Conservation (phyloP, 768 basidiomycete genomes). For the Pulveroboletus sp. region DNA sequence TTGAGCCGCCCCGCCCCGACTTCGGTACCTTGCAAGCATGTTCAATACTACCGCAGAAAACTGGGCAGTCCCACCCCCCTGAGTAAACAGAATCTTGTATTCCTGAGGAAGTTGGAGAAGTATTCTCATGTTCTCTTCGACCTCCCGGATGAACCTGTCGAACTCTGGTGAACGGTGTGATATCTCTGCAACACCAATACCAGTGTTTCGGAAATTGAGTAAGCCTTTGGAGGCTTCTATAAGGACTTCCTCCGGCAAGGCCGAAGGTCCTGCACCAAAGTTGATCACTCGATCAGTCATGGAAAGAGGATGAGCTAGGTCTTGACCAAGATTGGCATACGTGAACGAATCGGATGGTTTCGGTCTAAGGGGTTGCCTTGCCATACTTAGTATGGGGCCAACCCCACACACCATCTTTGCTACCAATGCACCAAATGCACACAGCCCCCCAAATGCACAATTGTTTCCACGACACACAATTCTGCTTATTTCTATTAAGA, state of each 20-base stretch:
- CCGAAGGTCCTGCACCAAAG: constrained; percentile 93
- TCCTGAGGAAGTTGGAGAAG: constrained; percentile 80
- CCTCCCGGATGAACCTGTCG: constrained; percentile 55
- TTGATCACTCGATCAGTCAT: constrained; percentile 61
- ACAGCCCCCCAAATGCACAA: no score
- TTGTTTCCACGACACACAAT: no score
- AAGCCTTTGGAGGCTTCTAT: constrained; percentile 77
- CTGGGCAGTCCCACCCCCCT: constrained; percentile 90
- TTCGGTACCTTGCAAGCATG: constrained; percentile 79
- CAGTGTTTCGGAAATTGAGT: constrained; percentile 86
- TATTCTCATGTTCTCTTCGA: constrained; percentile 63
- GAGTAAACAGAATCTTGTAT: constrained; percentile 86
- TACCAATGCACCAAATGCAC: no score
- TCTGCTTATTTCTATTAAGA: no score
- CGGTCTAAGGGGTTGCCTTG: no score
- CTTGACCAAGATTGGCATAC: neutral
- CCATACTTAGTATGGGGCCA: no score
- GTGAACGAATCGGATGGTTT: neutral
- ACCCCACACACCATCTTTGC: no score
- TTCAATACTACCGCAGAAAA: constrained; percentile 93
- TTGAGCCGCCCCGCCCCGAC: constrained; percentile 55
- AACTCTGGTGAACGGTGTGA: constrained; percentile 95
- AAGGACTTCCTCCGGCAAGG: constrained; percentile 83
- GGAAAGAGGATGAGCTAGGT: neutral
- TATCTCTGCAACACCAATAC: constrained; percentile 94